A percentile compares a stretch with the other conserved stretches of the same genome.
These are phyloP conservation scores for Amaranthus hypochondriacus DNA, from an alignment of 148 eudicot species.

Conservation along the genomic window DNA sequence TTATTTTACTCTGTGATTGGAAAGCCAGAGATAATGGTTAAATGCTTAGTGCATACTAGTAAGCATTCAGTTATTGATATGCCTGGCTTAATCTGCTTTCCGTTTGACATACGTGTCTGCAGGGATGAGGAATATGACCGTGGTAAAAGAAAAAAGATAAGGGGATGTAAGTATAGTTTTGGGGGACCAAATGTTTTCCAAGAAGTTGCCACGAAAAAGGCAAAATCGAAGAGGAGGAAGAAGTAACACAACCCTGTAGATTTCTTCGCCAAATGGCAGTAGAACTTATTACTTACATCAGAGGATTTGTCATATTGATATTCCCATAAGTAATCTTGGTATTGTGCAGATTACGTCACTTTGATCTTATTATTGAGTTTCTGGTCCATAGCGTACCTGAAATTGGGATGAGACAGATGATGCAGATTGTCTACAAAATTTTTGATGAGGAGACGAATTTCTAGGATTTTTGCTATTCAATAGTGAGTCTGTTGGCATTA, in stretches of 20 bases:
- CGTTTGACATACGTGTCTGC: constrained; percentile 7
- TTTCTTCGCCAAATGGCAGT: neutral
- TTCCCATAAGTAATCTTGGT: neutral
- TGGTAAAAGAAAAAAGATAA: constrained; percentile 79
- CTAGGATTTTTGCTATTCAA: too few relatives aligned
- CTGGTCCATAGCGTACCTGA: too few relatives aligned
- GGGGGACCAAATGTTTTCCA: constrained; percentile 79
- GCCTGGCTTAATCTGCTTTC: neutral
- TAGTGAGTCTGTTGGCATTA: too few relatives aligned
- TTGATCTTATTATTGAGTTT: too few relatives aligned
- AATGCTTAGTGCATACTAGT: neutral
- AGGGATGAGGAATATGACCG: constrained; percentile 94
- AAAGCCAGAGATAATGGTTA: neutral
- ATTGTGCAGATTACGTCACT: too few relatives aligned
- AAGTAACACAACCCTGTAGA: constrained; percentile 1
- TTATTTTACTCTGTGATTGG: neutral
- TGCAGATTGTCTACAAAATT: too few relatives aligned
- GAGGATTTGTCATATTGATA: neutral
- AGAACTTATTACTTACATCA: neutral
- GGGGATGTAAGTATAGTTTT: constrained; percentile 32
- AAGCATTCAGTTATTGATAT: neutral
- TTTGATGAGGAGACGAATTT: too few relatives aligned
- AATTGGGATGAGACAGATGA: too few relatives aligned
- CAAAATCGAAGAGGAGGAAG: constrained; percentile 31
- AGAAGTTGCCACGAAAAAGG: constrained; percentile 53